Base-by-base conservation (phyloP, 768 basidiomycete species). In the Rossbeevera mucosa region DNA sequence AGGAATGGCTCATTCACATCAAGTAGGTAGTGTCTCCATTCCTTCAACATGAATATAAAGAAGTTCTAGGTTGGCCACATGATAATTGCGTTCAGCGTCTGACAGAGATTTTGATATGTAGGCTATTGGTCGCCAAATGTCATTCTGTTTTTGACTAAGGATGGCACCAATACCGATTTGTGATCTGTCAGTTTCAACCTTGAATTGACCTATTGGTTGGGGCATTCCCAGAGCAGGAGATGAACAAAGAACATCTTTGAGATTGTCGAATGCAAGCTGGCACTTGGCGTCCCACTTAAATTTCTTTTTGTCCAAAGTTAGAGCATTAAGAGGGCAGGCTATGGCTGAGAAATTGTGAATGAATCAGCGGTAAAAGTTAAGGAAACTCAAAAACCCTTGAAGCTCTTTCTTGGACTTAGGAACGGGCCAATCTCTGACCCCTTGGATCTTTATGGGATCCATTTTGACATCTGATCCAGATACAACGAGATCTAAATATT, bases 1-100 rank as follows among this genome's bases (percentile, higher is more conserved):
- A 16, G 16, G 58, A 43, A 65, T 59, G 8, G 57, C 20, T 0
- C 12, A 7, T 4, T 49, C 1, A 45, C 18, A 0, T 38, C 44
- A 2, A 46, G n/a, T 0, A 59, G 14, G 5, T 56, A 50, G 4
- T 58, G 54, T 0, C 20, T 14, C 57, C 57, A 58, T 18, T 55
- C 31, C 7, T 51, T 13, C 0, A 52, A 21, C 0, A 28, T 12
- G 0, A 11, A 22, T 0, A 28, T 12, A 0, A 11, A 22, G 0
- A 58, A 54, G 25, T 18, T 58, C 47, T 0, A 47, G 21, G 9
- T 57, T 22, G 0, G 18, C 2, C 2, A 28, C 20, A 5, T 47
- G 52, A n/a, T 58, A 58, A 9, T 58, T 55, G 2, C 36, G 3
- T 52, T 56, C 48, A 0, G 20, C 29, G 0, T 50, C 28, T 1